A percentile compares a stretch with the other conserved stretches of the same genome.
These are phyloP conservation scores for Porogramme epimiltina DNA, from an alignment of 1,284 basidiomycete species.

Conservation along the genomic window DNA sequence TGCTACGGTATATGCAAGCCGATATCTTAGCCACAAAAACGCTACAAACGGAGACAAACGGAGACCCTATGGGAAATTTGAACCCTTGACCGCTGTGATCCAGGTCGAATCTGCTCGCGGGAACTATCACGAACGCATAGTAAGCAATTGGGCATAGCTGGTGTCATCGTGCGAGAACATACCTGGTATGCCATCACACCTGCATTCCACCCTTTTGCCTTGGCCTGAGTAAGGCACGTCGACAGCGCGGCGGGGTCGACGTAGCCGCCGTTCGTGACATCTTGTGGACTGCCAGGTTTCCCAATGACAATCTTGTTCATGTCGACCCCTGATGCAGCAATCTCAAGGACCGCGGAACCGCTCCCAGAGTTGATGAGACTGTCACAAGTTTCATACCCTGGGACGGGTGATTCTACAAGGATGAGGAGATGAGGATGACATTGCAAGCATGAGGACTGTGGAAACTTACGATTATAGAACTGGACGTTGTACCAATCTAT, in stretches of 20 bases:
- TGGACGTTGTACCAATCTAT: conserved; percentile 50
- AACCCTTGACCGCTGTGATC: conserved; percentile 6
- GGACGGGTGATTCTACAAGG: conserved; percentile 45
- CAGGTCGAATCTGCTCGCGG: conserved; percentile 11
- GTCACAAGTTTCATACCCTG: conserved; percentile 51
- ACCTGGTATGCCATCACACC: conserved; percentile 17
- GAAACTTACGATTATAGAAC: conserved; percentile 63
- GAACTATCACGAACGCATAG: conserved; percentile 18
- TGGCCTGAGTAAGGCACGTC: conserved; percentile 53
- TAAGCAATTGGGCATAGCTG: not conserved
- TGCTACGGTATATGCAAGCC: no score
- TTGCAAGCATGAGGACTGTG: not conserved
- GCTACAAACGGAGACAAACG: not conserved
- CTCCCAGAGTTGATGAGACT: conserved; percentile 54
- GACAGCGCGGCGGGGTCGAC: conserved; percentile 55
- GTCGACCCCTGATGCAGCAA: conserved; percentile 53
- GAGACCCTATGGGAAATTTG: not conserved
- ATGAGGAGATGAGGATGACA: not conserved
- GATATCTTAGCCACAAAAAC: no score
- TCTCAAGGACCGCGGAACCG: conserved; percentile 57
- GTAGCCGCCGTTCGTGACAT: conserved; percentile 59
- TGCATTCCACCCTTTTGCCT: conserved; percentile 56
- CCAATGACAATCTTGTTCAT: conserved; percentile 58
- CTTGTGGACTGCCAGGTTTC: conserved; percentile 51
- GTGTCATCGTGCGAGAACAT: not conserved